Evolutionary conservation across 441 rosid genomes (phyloP).

Genomic region (Eruca vesicaria): DNA sequence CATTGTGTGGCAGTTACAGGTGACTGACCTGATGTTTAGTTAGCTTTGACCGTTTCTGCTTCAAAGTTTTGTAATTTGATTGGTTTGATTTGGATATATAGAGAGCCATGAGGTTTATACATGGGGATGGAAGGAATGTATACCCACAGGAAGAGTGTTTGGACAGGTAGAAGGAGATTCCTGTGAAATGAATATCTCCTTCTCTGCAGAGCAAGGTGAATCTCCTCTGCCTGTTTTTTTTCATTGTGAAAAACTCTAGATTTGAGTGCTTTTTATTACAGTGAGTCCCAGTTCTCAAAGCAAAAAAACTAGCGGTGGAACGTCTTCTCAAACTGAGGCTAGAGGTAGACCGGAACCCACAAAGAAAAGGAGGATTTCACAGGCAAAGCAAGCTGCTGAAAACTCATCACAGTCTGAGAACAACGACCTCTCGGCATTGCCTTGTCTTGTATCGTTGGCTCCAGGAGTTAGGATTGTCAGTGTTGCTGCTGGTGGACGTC

Average conservation of each 20-base stretch:
- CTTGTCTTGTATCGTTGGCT: slow-evolving; percentile 81
- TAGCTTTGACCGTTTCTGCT: slow-evolving; percentile 1
- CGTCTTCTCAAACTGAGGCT: slow-evolving; percentile 43
- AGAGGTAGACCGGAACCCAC: slow-evolving; percentile 66
- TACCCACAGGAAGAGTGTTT: slow-evolving; percentile 83
- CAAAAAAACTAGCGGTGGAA: slow-evolving; percentile 52
- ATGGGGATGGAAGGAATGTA: slow-evolving; percentile 99
- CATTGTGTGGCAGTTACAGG: slow-evolving; percentile 95
- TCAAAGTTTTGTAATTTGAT: not conserved
- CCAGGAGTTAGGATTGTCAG: slow-evolving; percentile 76
- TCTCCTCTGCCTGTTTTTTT: slow-evolving; percentile 7
- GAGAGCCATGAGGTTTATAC: slow-evolving; percentile 81
- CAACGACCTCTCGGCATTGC: slow-evolving; percentile 74
- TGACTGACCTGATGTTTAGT: slow-evolving; percentile 17
- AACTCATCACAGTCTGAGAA: slow-evolving; percentile 61
- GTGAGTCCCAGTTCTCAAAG: slow-evolving; percentile 63
- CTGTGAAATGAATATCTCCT: slow-evolving; percentile 52
- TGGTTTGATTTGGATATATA: slow-evolving; percentile 32
- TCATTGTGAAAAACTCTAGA: not conserved
- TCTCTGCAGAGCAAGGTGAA: slow-evolving; percentile 71
- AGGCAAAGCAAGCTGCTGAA: slow-evolving; percentile 76
- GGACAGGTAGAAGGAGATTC: slow-evolving; percentile 57
- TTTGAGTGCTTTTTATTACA: slow-evolving; percentile 34
- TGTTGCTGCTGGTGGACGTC: slow-evolving; percentile 99
- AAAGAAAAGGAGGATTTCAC: slow-evolving; percentile 69